These are phyloP conservation scores for Lagenidium giganteum DNA, from an alignment of 352 stramenopile species.

Conservation along the genomic window DNA sequence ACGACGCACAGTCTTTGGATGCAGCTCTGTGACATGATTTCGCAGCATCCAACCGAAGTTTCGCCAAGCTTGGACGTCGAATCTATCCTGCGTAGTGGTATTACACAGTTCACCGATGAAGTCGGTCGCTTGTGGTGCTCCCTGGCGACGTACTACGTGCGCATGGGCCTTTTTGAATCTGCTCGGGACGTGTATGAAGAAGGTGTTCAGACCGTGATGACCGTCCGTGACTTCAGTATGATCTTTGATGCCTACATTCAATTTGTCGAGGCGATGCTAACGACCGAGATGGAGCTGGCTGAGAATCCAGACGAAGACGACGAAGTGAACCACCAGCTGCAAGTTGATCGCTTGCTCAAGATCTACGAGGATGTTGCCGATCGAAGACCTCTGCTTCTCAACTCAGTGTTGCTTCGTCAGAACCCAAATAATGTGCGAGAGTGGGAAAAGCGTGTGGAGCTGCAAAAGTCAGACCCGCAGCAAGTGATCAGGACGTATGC, in stretches of 20 bases:
- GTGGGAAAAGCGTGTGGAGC: constrained; percentile 95
- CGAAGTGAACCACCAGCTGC: constrained; percentile 47
- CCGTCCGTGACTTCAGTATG: constrained; percentile 96
- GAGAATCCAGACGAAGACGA: constrained; percentile 43
- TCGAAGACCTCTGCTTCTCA: constrained; percentile 91
- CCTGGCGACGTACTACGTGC: constrained; percentile 97
- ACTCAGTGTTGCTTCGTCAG: constrained; percentile 95
- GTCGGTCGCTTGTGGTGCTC: constrained; percentile 97
- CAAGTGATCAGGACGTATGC: constrained; percentile 81
- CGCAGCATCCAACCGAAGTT: constrained; percentile 91
- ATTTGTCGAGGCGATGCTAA: constrained; percentile 98
- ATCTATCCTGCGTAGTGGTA: constrained; percentile 91
- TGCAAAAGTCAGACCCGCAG: constrained; percentile 59
- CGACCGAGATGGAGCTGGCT: constrained; percentile 92
- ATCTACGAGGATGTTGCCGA: constrained; percentile 93
- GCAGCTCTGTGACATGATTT: constrained; percentile 95
- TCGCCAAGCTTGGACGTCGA: constrained; percentile 91
- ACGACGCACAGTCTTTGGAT: constrained; percentile 96
- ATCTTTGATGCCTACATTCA: constrained; percentile 99
- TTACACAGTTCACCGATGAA: constrained; percentile 94
- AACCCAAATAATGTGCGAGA: constrained; percentile 98
- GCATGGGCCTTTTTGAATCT: constrained; percentile 94
- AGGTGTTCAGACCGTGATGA: constrained; percentile 66
- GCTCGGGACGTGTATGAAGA: constrained; percentile 97
- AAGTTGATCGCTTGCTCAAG: constrained; percentile 78